Base-by-base conservation (phyloP, 768 basidiomycete genomes). In the Symmetrospora coprosmae region DNA sequence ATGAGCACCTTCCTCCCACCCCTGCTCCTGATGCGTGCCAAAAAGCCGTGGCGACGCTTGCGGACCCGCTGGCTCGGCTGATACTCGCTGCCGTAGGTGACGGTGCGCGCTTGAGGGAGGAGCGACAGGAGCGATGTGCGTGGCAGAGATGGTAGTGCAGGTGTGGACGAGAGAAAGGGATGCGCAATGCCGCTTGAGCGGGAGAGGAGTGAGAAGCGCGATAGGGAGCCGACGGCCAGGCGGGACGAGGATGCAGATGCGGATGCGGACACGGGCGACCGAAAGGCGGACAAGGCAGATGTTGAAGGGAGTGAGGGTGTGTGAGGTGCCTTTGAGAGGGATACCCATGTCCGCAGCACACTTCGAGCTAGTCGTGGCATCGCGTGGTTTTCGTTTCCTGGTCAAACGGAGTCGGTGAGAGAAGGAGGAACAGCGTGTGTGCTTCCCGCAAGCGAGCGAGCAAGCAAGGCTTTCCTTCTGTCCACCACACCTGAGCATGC, bases 21-120 rank as follows among this genome's bases (percentile, higher is more conserved):
- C 33, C 40, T 58, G 5, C 28, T 30, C 43, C 55, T 58, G 31
- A 39, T 43, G 14, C 90, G 75, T 0, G 83, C 79, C 33, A 97
- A 78, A 73, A 92, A 97, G 5, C 91, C 91, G 70, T 87, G 86
- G 71, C 84, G 88, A 67, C 88, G 79, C 76, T 97, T 97, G 66
- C 91, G 76, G 69, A 86, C 86, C 39, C 90, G 79, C 72, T 92
- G 89, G 0, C 86, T 88, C n/a, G 91, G 91, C 71, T 96, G 91
- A 68, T 96, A 97, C 73, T 91, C 87, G n/a, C 81, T 79, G 41
- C 91, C 91, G 41, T 81, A 80, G 28, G 83, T 78, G 30, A 58
- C 55, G n/a, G 41, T 33, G 31, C 55, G 55, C n/a, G n/a, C 19
- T 46, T 58, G 51, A 25, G 9, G 37, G 21, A 53, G n/a, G n/a